Conservation (phyloP, 2,329 filamentous ascomycete genomes). For the Aureobasidium musti region DNA sequence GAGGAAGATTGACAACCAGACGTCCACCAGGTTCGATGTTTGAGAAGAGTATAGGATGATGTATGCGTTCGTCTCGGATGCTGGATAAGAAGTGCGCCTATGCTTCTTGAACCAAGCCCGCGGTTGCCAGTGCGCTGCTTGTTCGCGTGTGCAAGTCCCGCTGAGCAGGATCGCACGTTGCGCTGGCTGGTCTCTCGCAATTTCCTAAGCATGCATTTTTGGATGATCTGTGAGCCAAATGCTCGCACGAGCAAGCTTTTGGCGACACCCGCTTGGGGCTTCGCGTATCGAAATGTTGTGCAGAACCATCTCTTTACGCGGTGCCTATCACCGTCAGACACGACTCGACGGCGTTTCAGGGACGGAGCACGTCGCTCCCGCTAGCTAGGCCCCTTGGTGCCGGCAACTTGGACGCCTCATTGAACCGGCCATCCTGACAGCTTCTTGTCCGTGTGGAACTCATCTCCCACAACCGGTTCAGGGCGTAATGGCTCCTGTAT, state of each 20-base stretch:
- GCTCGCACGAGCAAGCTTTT: constrained; percentile 22
- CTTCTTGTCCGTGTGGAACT: constrained; percentile 26
- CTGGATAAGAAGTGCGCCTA: neutral
- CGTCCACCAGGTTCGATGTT: constrained; percentile 7
- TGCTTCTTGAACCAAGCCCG: constrained; percentile 19
- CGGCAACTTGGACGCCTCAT: constrained; percentile 22
- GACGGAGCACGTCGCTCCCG: constrained; percentile 10
- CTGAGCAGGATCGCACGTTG: constrained; percentile 19
- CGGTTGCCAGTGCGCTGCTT: constrained; percentile 22
- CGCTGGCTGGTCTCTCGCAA: constrained; percentile 21
- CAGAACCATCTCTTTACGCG: constrained; percentile 16
- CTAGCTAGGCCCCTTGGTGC: constrained; percentile 25
- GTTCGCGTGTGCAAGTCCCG: constrained; percentile 7
- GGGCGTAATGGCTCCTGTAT: constrained; percentile 28
- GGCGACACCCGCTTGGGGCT: constrained; percentile 22
- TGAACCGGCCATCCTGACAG: constrained; percentile 25
- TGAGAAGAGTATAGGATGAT: constrained; percentile 19
- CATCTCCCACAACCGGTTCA: constrained; percentile 29
- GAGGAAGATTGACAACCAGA: constrained; percentile 7
- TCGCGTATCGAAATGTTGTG: constrained; percentile 25
- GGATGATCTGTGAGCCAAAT: constrained; percentile 14
- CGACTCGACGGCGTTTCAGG: constrained; percentile 24
- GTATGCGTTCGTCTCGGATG: constrained; percentile 25
- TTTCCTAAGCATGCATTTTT: constrained; percentile 8
- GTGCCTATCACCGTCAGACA: neutral